These are phyloP conservation scores for Chloropicon primus DNA, from an alignment of 139 green algal species.

Conservation along the genomic window DNA sequence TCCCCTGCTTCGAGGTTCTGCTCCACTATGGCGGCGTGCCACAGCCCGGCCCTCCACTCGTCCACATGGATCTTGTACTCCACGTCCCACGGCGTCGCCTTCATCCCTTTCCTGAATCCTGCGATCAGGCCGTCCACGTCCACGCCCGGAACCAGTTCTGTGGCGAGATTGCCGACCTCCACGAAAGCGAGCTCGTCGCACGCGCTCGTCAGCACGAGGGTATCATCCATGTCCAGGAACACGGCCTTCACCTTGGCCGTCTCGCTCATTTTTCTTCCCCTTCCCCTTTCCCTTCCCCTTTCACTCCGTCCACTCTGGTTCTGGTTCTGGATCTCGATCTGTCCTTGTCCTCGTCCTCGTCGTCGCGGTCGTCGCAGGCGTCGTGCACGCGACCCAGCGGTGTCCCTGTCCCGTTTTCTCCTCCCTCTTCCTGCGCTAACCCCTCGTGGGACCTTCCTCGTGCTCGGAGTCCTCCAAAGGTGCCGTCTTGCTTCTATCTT, in stretches of 20 bases:
- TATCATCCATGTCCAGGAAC: constrained; percentile 29
- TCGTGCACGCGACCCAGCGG: no score
- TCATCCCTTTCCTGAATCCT: constrained; percentile 13
- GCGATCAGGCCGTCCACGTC: constrained; percentile 4
- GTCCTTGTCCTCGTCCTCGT: no score
- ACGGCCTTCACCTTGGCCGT: constrained; percentile 8
- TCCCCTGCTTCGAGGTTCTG: constrained; percentile 1
- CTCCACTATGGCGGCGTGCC: constrained; percentile 8
- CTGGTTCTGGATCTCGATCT: not conserved
- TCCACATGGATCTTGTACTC: constrained; percentile 23
- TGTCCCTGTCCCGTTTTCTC: no score
- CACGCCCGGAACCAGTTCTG: constrained; percentile 7
- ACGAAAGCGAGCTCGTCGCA: constrained; percentile 10
- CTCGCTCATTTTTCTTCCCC: not conserved
- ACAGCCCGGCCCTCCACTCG: constrained; percentile 21
- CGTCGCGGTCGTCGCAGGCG: no score
- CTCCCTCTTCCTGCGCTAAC: no score
- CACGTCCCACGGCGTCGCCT: constrained; percentile 20
- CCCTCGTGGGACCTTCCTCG: no score
- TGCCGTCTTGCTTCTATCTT: no score
- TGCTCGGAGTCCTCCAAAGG: no score
- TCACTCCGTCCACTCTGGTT: not conserved
- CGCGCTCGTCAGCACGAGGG: constrained; percentile 23
- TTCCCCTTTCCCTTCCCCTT: not conserved
- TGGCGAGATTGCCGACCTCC: constrained; percentile 11